phyloP scores from a whole-genome alignment of 2,329 filamentous ascomycete genomes.

The Alternaria postmessia region DNA sequence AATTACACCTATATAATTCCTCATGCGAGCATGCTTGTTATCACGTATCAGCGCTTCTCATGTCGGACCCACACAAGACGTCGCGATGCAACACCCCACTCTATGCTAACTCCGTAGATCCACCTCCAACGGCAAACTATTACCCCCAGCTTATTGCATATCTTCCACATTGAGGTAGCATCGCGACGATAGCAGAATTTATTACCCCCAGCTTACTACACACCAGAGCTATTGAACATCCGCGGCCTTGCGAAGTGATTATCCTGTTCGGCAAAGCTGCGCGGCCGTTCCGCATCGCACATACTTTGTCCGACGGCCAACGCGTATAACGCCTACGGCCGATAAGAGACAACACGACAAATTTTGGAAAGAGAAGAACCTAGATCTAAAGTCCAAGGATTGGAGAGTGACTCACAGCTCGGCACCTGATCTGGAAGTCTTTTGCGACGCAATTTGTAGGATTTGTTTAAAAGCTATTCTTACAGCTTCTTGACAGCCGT shows the following conservation, averaged over 20 bases:
- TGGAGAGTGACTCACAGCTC: not conserved
- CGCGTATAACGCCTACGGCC: not conserved
- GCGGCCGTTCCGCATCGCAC: conserved; percentile 14
- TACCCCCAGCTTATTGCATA: conserved; percentile 20
- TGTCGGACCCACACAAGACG: not conserved
- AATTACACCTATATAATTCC: not conserved
- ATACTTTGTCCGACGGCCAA: conserved; percentile 13
- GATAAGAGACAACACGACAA: not conserved
- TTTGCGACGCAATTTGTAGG: not conserved
- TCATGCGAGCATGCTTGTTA: not conserved
- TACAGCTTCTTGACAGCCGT: not conserved
- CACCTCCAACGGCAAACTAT: conserved; percentile 6
- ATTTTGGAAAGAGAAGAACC: conserved; percentile 8
- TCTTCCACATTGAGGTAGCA: not conserved
- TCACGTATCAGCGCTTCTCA: not conserved
- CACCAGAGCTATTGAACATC: not conserved
- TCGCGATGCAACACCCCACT: conserved; percentile 1
- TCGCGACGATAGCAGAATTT: not conserved
- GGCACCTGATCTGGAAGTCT: not conserved
- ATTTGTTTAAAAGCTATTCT: not conserved
- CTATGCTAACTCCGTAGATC: conserved; percentile 5
- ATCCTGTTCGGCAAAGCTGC: not conserved
- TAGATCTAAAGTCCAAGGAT: not conserved
- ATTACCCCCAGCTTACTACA: conserved; percentile 18
- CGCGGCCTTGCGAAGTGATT: conserved; percentile 11